Evolutionary conservation across 106 monocot species (phyloP).

Genomic region (Xerophyta viscosa): DNA sequence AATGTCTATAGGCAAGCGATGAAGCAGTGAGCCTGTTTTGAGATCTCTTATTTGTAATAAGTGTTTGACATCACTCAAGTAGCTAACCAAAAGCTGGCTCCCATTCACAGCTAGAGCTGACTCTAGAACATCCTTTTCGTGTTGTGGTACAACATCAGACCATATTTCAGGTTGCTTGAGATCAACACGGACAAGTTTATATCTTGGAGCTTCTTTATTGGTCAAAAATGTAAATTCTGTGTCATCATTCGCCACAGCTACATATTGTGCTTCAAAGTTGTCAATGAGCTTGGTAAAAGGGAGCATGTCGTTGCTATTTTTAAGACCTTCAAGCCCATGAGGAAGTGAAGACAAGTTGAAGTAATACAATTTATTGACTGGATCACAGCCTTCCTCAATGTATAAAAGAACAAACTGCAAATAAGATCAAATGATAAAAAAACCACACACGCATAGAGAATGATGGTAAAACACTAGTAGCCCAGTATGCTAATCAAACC

Average conservation of each 20-base stretch:
- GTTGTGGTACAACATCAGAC: conserved; percentile 58
- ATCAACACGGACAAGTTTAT: conserved; percentile 70
- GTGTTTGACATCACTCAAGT: conserved; percentile 84
- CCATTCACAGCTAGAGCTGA: conserved; percentile 65
- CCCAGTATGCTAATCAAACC: too few species aligned
- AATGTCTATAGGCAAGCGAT: conserved; percentile 72
- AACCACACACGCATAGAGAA: too few species aligned
- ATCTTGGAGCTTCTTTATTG: conserved; percentile 77
- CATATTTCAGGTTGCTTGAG: conserved; percentile 52
- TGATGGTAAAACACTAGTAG: too few species aligned
- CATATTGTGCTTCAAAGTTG: conserved; percentile 69
- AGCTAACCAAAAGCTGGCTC: conserved; percentile 61
- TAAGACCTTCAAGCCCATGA: conserved; percentile 56
- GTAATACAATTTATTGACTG: conserved; percentile 87
- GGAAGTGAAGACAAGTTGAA: conserved; percentile 55
- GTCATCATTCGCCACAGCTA: conserved; percentile 62
- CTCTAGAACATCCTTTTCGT: conserved; percentile 67
- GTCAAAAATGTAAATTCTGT: conserved; percentile 76
- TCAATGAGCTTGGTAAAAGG: conserved; percentile 89
- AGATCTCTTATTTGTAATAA: conserved; percentile 69
- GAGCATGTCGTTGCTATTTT: conserved; percentile 31
- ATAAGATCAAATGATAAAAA: conserved; percentile 1
- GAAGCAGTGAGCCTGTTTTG: conserved; percentile 57
- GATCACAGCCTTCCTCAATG: conserved; percentile 60
- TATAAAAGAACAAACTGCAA: conserved; percentile 67